These are phyloP conservation scores for Rhizopogon roseolus DNA, from an alignment of 768 basidiomycete genomes.

Conservation along the genomic window DNA sequence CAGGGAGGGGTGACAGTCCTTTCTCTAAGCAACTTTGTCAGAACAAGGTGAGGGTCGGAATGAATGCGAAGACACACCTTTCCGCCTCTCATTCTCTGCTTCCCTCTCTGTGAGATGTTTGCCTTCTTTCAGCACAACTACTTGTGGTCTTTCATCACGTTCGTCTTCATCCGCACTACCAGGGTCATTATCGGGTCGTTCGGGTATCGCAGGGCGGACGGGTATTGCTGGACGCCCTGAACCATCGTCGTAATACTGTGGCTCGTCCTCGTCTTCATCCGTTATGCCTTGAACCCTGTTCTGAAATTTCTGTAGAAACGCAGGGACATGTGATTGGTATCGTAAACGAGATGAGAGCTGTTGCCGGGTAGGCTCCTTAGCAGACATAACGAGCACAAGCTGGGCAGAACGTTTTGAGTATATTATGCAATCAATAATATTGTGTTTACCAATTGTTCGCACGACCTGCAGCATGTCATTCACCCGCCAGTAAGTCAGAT, in stretches of 20 bases:
- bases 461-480: no score
- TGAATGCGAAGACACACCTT: slow-evolving; percentile 41
- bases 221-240: slow-evolving; percentile 74
- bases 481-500: not conserved
- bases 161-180: slow-evolving; percentile 72
- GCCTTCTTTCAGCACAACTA: slow-evolving; percentile 84
- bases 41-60: not conserved
- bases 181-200: slow-evolving; percentile 60
- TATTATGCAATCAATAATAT: no score
- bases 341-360: slow-evolving; percentile 70
- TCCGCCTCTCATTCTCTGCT: slow-evolving; percentile 70
- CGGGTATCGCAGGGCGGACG: slow-evolving; percentile 64
- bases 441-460: not conserved
- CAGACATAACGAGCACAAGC: slow-evolving; percentile 19
- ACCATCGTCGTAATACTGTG: slow-evolving; percentile 58
- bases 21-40: slow-evolving; percentile 40
- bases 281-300: slow-evolving; percentile 52
- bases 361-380: slow-evolving; percentile 63
- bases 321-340: slow-evolving; percentile 56
- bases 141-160: slow-evolving; percentile 79
- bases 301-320: slow-evolving; percentile 64
- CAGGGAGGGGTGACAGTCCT: slow-evolving; percentile 52
- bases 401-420: not conserved
- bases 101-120: slow-evolving; percentile 81
- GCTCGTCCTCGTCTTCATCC: slow-evolving; percentile 46